These are phyloP conservation scores for Suillus americanus DNA, from an alignment of 768 basidiomycete genomes.

Conservation along the genomic window DNA sequence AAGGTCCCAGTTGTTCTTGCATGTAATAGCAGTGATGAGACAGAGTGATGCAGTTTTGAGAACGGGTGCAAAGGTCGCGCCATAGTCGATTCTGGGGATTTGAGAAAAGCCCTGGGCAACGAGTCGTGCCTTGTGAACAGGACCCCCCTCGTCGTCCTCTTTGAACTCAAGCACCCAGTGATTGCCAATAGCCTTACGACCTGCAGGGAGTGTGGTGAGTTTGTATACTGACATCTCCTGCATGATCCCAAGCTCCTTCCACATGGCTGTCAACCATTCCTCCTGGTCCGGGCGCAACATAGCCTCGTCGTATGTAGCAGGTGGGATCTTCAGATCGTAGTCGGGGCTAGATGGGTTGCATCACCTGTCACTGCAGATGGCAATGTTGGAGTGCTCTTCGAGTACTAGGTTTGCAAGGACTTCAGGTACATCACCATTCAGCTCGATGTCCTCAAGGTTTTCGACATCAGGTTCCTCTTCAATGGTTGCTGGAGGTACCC, in stretches of 20 bases:
- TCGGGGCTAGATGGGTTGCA: not conserved
- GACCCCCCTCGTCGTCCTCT: not conserved
- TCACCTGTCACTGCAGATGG: not conserved
- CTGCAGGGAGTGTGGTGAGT: not conserved
- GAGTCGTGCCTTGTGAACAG: not conserved
- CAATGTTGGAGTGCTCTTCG: not conserved
- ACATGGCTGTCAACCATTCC: not conserved
- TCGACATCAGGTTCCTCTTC: not conserved
- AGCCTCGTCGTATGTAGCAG: not conserved
- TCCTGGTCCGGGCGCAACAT: not conserved
- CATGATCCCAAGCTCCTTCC: not conserved
- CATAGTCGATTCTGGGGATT: conserved; percentile 9
- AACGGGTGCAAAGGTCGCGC: conserved; percentile 1
- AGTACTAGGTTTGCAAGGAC: not conserved
- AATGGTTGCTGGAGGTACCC: not conserved
- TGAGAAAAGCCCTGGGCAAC: not conserved
- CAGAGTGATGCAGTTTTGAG: not conserved
- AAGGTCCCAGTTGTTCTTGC: conserved; percentile 31
- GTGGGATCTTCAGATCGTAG: not conserved
- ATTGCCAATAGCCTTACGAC: not conserved
- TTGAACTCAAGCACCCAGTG: not conserved
- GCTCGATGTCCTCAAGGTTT: not conserved
- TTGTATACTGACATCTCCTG: not conserved
- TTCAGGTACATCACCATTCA: not conserved
- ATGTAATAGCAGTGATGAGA: not conserved